A percentile compares a stretch with the other conserved stretches of the same genome.
These are phyloP conservation scores for Boletus reticulatus DNA, from an alignment of 768 basidiomycete genomes.

Conservation along the genomic window DNA sequence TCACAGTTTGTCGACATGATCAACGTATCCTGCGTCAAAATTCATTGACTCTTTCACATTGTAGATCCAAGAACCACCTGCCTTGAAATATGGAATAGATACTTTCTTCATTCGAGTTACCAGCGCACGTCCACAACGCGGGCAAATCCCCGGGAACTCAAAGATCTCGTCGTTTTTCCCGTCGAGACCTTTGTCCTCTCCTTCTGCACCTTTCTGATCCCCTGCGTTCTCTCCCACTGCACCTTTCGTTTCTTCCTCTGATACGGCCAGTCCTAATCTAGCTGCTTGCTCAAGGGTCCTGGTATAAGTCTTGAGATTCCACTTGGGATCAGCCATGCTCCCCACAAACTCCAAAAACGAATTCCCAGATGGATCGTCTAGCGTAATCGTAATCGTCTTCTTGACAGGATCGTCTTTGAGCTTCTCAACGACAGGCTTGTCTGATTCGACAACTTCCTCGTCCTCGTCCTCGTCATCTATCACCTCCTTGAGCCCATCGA, in stretches of 20 bases:
- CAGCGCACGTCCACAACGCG: slow-evolving; percentile 79
- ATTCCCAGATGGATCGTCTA: slow-evolving; percentile 95
- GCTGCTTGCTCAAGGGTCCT: slow-evolving; percentile 81
- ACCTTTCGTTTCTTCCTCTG: slow-evolving; percentile 37
- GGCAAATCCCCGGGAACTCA: slow-evolving; percentile 84
- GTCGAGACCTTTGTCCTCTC: slow-evolving; percentile 21
- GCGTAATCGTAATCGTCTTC: slow-evolving; percentile 71
- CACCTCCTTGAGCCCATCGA: slow-evolving; percentile 63
- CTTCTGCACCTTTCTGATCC: slow-evolving; percentile 9
- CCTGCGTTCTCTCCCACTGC: neutral
- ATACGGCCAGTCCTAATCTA: slow-evolving; percentile 65
- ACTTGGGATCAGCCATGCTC: slow-evolving; percentile 88
- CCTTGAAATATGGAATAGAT: slow-evolving; percentile 97
- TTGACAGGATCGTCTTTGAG: slow-evolving; percentile 51
- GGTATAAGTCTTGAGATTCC: slow-evolving; percentile 82
- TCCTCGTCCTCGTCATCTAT: slow-evolving; percentile 57
- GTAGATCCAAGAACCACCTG: slow-evolving; percentile 18
- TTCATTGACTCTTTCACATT: neutral
- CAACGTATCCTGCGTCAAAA: slow-evolving; percentile 68
- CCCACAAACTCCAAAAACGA: slow-evolving; percentile 93
- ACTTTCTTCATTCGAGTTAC: slow-evolving; percentile 96
- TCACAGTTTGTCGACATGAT: slow-evolving; percentile 99
- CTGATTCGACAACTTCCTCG: slow-evolving; percentile 25
- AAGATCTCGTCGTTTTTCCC: slow-evolving; percentile 81
- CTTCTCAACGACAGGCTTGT: slow-evolving; percentile 29